Evolutionary conservation across 441 rosid genomes (phyloP).

Genomic region (Rhodomyrtus psidioides): DNA sequence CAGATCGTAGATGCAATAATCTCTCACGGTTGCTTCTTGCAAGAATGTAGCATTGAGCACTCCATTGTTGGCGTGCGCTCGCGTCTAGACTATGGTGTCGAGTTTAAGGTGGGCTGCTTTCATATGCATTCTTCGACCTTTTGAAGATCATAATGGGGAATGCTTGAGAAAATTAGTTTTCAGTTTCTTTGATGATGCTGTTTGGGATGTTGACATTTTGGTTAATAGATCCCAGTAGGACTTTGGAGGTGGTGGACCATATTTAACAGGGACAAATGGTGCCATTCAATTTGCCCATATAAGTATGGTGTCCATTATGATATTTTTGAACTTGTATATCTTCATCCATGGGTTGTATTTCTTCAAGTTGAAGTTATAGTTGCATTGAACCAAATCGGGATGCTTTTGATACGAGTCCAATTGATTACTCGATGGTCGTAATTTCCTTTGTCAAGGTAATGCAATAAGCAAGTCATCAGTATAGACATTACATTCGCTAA

Average conservation of each 20-base stretch:
- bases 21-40: neutral
- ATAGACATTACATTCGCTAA: neutral
- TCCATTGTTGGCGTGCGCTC: constrained; percentile 3
- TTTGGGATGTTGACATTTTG: neutral
- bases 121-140: neutral
- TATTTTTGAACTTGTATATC: neutral
- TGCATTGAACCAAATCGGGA: neutral
- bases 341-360: neutral
- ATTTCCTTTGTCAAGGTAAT: neutral
- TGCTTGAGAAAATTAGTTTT: neutral
- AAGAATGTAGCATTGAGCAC: neutral
- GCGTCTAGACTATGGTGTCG: constrained; percentile 37
- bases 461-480: neutral
- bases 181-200: neutral
- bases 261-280: neutral
- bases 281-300: neutral
- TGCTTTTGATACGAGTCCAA: neutral
- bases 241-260: neutral
- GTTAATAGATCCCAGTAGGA: neutral
- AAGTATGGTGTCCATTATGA: neutral
- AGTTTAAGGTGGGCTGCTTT: constrained; percentile 38
- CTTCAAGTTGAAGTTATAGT: neutral
- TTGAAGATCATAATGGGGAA: neutral
- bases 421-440: neutral
- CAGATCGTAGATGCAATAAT: neutral